These are phyloP conservation scores for Cetraspora pellucida DNA, from an alignment of 192 early-diverging fungal genomes.

Conservation along the genomic window DNA sequence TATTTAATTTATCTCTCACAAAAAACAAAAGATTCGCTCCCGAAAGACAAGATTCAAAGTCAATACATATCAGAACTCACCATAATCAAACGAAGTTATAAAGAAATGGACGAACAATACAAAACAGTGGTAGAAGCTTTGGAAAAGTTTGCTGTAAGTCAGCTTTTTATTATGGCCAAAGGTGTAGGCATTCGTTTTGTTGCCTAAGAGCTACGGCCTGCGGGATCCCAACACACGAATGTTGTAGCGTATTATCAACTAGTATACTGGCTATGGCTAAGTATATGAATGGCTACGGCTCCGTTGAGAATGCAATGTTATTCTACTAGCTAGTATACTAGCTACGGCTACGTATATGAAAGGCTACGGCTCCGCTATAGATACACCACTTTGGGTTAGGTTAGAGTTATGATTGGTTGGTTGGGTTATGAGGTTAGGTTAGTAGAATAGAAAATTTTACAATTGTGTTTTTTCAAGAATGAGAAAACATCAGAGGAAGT, in stretches of 20 bases:
- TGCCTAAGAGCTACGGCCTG: background rate
- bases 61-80: slow-evolving; percentile 16
- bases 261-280: slow-evolving; percentile 18
- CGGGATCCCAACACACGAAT: slow-evolving; percentile 8
- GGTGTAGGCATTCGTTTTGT: slow-evolving; percentile 17
- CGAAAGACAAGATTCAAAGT: slow-evolving; percentile 28
- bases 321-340: slow-evolving; percentile 28
- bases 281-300: slow-evolving; percentile 30
- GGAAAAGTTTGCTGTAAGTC: slow-evolving; percentile 15
- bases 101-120: slow-evolving; percentile 22
- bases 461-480: background rate
- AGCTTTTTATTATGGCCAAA: slow-evolving; percentile 17
- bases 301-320: slow-evolving; percentile 24
- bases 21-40: slow-evolving; percentile 24
- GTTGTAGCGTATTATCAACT: slow-evolving; percentile 31
- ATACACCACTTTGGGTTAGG: slow-evolving; percentile 13
- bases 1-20: background rate
- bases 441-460: background rate
- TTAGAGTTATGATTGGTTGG: no score
- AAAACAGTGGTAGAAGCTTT: slow-evolving; percentile 23
- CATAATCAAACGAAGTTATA: slow-evolving; percentile 4
- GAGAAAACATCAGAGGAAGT: slow-evolving; percentile 20
- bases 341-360: slow-evolving; percentile 24
- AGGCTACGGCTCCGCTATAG: slow-evolving; percentile 27
- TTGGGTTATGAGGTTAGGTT: no score